These are phyloP conservation scores for Brassica nigra DNA, from an alignment of 345 rosid genomes.

Conservation along the genomic window DNA sequence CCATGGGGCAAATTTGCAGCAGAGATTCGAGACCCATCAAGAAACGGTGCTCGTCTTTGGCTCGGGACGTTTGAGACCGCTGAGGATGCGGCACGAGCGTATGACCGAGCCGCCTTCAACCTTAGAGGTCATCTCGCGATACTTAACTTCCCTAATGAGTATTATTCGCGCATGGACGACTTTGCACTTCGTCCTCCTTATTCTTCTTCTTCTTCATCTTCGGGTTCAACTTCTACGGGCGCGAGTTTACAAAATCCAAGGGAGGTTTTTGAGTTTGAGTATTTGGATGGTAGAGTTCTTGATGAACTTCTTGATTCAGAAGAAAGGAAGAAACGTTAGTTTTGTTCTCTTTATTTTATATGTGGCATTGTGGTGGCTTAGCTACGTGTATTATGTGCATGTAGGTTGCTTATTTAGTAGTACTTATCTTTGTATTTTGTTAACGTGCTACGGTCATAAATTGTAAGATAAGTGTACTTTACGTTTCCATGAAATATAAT, in stretches of 20 bases:
- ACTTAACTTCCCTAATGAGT: constrained; percentile 76
- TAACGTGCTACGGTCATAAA: constrained; percentile 18
- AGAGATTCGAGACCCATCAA: constrained; percentile 78
- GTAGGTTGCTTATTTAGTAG: constrained; percentile 19
- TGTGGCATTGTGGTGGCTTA: constrained; percentile 13
- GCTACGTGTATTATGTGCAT: constrained; percentile 36
- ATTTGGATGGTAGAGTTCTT: constrained; percentile 67
- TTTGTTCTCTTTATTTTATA: constrained; percentile 7
- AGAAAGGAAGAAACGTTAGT: constrained; percentile 54
- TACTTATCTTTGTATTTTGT: constrained; percentile 25
- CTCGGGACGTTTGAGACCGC: constrained; percentile 79
- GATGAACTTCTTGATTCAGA: constrained; percentile 83
- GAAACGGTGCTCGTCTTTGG: constrained; percentile 76
- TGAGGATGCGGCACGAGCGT: constrained; percentile 82
- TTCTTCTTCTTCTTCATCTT: constrained; percentile 13
- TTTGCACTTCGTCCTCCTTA: constrained; percentile 38
- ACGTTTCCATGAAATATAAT: constrained; percentile 21
- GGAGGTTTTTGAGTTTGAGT: constrained; percentile 80
- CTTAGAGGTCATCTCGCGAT: constrained; percentile 70
- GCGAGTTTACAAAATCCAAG: constrained; percentile 36
- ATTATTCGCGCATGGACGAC: constrained; percentile 43
- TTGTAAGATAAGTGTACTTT: constrained; percentile 12
- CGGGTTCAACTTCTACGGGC: constrained; percentile 34
- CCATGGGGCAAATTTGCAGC: constrained; percentile 94
- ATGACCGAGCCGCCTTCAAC: constrained; percentile 71